These are phyloP conservation scores for Penicillium psychrofluorescens DNA, from an alignment of 495 filamentous ascomycete species.

Conservation along the genomic window DNA sequence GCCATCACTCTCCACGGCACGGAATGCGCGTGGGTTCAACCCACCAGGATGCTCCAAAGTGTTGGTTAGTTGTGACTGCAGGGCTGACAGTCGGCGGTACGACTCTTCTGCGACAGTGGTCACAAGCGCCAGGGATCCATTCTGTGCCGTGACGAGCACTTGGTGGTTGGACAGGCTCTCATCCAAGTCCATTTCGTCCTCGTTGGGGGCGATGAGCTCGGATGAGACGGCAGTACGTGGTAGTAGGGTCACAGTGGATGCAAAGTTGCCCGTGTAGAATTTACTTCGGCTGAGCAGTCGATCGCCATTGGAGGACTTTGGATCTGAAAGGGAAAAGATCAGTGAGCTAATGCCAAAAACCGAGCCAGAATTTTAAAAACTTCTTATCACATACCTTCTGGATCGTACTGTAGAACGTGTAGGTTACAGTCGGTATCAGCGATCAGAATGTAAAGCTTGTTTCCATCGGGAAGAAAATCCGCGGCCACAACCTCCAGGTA, in stretches of 20 bases:
- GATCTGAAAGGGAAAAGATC: constrained; percentile 48
- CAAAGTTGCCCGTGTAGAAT: constrained; percentile 78
- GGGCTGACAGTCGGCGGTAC: constrained; percentile 76
- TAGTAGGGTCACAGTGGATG: constrained; percentile 66
- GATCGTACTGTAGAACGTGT: constrained; percentile 87
- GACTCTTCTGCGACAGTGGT: constrained; percentile 69
- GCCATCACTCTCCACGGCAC: constrained; percentile 45
- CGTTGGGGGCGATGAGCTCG: constrained; percentile 24
- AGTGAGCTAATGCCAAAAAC: no score
- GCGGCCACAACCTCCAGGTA: constrained; percentile 72
- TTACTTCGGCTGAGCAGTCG: constrained; percentile 77
- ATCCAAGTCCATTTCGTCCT: constrained; percentile 36
- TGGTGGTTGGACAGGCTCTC: constrained; percentile 34
- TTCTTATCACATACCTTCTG: constrained; percentile 62
- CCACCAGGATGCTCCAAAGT: constrained; percentile 69
- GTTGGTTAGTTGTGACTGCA: constrained; percentile 71
- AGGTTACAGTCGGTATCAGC: constrained; percentile 80
- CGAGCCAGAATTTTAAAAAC: no score
- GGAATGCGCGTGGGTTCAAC: constrained; percentile 74
- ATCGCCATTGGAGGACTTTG: constrained; percentile 84
- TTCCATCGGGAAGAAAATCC: constrained; percentile 83
- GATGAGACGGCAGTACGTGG: constrained; percentile 52
- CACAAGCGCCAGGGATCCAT: constrained; percentile 69
- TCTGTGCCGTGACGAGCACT: constrained; percentile 61
- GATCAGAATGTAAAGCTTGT: constrained; percentile 73